Evolutionary conservation across 345 rosid species (phyloP).

Genomic region (Gossypium rotundifolium): DNA sequence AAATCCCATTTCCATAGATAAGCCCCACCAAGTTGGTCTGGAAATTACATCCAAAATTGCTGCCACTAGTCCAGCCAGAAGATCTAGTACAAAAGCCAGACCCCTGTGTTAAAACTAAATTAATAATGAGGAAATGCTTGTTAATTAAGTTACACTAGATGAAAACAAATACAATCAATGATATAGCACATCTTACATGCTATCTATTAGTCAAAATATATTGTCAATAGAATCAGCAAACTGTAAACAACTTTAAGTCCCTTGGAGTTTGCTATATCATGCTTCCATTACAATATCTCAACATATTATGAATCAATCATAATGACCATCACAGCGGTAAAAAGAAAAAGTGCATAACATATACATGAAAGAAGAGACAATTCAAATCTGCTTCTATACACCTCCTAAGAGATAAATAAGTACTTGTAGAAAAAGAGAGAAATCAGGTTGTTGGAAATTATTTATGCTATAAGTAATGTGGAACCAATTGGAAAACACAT

Average conservation of each 20-base stretch:
- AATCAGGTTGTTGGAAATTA: background rate
- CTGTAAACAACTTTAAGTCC: background rate
- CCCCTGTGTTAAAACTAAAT: conserved; percentile 51
- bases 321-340: background rate
- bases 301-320: background rate
- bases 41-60: conserved; percentile 45
- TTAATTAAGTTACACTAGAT: conserved; percentile 1
- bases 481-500: background rate
- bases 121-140: conserved; percentile 3
- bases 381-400: background rate
- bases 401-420: background rate
- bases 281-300: background rate
- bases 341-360: background rate
- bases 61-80: conserved; percentile 44
- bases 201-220: background rate
- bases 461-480: background rate
- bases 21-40: conserved; percentile 67
- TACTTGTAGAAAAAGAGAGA: background rate
- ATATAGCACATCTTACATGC: background rate
- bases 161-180: background rate
- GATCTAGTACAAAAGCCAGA: conserved; percentile 44
- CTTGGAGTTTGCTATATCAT: background rate
- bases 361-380: background rate
- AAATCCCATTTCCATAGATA: conserved; percentile 48
- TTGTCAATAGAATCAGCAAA: background rate